phyloP scores from a whole-genome alignment of 2,329 filamentous ascomycete genomes.

The Bipolaris zeicola region DNA sequence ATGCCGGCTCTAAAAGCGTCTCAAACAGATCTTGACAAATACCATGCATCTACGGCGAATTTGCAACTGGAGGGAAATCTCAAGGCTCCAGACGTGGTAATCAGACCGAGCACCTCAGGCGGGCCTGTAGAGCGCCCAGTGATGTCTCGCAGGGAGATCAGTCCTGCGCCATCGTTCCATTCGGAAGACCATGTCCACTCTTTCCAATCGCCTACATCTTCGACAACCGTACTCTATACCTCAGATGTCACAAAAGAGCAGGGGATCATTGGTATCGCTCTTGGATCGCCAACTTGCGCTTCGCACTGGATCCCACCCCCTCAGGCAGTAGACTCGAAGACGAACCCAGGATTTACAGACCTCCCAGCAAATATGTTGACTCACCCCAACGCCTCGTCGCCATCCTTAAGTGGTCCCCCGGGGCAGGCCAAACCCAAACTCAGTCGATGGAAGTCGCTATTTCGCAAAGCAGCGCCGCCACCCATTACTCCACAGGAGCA shows the following conservation, averaged over 20 bases:
- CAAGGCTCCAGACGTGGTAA: slow-evolving; percentile 38
- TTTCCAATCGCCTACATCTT: slow-evolving; percentile 36
- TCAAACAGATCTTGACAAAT: slow-evolving; percentile 39
- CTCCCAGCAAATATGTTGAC: slow-evolving; percentile 19
- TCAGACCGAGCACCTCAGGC: slow-evolving; percentile 45
- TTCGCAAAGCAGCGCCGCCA: slow-evolving; percentile 39
- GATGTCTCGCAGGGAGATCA: slow-evolving; percentile 45
- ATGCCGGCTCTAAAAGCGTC: slow-evolving; percentile 32
- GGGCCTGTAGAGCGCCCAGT: slow-evolving; percentile 41
- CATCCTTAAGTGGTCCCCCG: slow-evolving; percentile 15
- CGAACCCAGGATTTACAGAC: slow-evolving; percentile 4
- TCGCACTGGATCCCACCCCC: slow-evolving; percentile 38
- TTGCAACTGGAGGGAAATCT: slow-evolving; percentile 32
- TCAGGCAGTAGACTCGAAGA: slow-evolving; percentile 21
- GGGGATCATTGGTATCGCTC: slow-evolving; percentile 47
- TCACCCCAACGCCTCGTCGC: slow-evolving; percentile 12
- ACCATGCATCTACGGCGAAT: slow-evolving; percentile 38
- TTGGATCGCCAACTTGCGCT: slow-evolving; percentile 46
- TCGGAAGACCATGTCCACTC: slow-evolving; percentile 33
- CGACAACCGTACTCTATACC: slow-evolving; percentile 40
- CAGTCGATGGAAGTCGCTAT: slow-evolving; percentile 49
- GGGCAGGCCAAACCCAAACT: slow-evolving; percentile 42
- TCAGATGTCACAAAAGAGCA: slow-evolving; percentile 37
- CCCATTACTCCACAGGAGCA: slow-evolving; percentile 31
- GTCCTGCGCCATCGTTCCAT: slow-evolving; percentile 32